Percentiles rank a stretch among this genome's conserved stretches.
phyloP scores from a whole-genome alignment of 768 basidiomycete species.

The Leccinum sublutescens region DNA sequence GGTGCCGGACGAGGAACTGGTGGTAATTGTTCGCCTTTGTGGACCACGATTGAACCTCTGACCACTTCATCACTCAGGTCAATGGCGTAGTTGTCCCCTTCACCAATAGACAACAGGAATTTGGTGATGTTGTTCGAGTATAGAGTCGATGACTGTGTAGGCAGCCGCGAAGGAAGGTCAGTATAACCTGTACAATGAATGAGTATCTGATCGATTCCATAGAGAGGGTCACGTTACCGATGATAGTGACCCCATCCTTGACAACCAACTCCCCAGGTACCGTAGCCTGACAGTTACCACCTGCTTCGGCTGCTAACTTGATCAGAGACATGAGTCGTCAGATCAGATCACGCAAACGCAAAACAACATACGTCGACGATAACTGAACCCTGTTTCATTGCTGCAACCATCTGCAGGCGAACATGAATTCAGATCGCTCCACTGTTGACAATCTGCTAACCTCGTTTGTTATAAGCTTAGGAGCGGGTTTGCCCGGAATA shows the following conservation, averaged over 20 bases:
- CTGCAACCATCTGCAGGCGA: constrained; percentile 61
- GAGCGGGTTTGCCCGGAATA: constrained; percentile 85
- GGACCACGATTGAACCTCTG: constrained; percentile 74
- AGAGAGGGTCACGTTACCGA: constrained; percentile 47
- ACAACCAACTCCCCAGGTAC: constrained; percentile 69
- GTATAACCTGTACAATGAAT: constrained; percentile 57
- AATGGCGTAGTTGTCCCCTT: constrained; percentile 58
- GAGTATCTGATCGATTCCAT: constrained; percentile 3
- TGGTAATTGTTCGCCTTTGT: constrained; percentile 62
- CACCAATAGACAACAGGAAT: constrained; percentile 78
- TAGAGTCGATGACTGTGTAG: constrained; percentile 84
- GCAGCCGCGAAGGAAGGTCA: constrained; percentile 83
- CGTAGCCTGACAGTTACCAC: constrained; percentile 87
- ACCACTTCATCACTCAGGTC: constrained; percentile 83
- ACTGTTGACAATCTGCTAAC: constrained; percentile 18
- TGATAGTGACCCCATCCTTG: constrained; percentile 76
- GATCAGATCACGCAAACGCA: neutral
- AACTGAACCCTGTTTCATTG: constrained; percentile 92
- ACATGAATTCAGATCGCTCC: constrained; percentile 7
- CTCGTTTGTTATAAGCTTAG: constrained; percentile 78
- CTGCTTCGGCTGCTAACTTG: constrained; percentile 71
- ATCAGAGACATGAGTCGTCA: constrained; percentile 15
- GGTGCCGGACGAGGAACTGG: constrained; percentile 69
- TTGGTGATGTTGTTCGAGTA: constrained; percentile 93
- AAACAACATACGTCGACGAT: constrained; percentile 59